Conservation (phyloP, 805 yeast species). For the Metschnikowia bowlesiae region DNA sequence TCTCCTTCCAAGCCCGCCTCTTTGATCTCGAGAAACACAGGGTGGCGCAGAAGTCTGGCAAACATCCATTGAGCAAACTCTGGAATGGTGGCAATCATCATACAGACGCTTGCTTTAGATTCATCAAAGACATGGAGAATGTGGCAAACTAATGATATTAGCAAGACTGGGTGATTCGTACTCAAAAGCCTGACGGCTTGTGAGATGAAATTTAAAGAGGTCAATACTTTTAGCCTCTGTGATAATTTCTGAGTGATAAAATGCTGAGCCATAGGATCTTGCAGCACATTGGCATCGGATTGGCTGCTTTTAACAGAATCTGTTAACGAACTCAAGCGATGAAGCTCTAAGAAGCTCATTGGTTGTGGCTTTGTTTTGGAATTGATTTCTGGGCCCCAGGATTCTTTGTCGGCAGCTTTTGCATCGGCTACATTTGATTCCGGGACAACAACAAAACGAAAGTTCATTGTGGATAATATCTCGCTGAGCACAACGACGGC, state of each 20-base stretch:
- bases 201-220: slow-evolving; percentile 4
- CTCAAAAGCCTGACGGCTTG: slow-evolving; percentile 2
- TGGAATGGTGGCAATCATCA: slow-evolving; percentile 40
- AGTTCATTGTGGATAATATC: neutral
- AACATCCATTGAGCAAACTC: slow-evolving; percentile 32
- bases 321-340: neutral
- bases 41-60: slow-evolving; percentile 19
- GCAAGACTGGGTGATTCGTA: slow-evolving; percentile 3
- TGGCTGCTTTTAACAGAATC: neutral
- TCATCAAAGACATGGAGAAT: slow-evolving; percentile 37
- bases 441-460: neutral
- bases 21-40: slow-evolving; percentile 15
- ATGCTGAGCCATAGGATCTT: neutral
- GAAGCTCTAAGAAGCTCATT: neutral
- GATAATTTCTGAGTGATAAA: neutral
- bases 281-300: neutral
- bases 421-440: neutral
- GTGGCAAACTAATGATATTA: slow-evolving; percentile 21
- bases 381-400: neutral
- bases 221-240: neutral
- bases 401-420: neutral
- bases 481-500: neutral
- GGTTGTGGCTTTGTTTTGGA: neutral
- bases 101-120: slow-evolving; percentile 34
- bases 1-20: slow-evolving; percentile 1